Evolutionary conservation across 495 filamentous ascomycete genomes (phyloP).

Genomic region (Hypoxylon trugodes): DNA sequence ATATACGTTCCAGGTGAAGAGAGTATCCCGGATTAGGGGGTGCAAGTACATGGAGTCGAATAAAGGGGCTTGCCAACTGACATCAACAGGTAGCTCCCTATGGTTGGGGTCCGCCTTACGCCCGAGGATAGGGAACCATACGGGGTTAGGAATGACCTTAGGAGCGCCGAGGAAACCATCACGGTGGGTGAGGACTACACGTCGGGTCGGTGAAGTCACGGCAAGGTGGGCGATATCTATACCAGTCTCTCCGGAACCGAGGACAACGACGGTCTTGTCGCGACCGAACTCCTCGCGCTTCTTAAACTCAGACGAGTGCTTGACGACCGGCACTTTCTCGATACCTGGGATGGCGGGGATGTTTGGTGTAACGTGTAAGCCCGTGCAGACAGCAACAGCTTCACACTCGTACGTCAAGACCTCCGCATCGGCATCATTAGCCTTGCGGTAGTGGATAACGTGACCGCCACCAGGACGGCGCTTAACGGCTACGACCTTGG

Average conservation of each 20-base stretch:
- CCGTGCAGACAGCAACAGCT: constrained; percentile 55
- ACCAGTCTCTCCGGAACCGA: constrained; percentile 56
- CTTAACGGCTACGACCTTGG: constrained; percentile 26
- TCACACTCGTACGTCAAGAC: constrained; percentile 47
- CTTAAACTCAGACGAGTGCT: constrained; percentile 58
- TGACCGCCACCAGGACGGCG: constrained; percentile 38
- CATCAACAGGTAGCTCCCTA: constrained; percentile 36
- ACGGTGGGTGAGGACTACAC: constrained; percentile 52
- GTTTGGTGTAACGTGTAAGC: constrained; percentile 52
- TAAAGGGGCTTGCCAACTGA: constrained; percentile 40
- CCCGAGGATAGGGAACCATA: constrained; percentile 42
- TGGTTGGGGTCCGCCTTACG: constrained; percentile 31
- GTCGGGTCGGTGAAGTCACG: constrained; percentile 49
- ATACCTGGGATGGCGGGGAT: constrained; percentile 50
- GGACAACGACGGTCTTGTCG: constrained; percentile 50
- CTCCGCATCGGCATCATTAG: background rate
- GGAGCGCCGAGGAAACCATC: constrained; percentile 53
- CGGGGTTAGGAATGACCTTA: constrained; percentile 47
- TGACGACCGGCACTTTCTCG: constrained; percentile 46
- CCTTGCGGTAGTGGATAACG: constrained; percentile 35
- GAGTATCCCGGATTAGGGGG: constrained; percentile 41
- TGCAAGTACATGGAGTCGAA: constrained; percentile 52
- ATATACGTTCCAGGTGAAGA: constrained; percentile 52
- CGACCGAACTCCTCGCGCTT: constrained; percentile 47
- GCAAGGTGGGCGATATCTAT: constrained; percentile 54